Conservation (phyloP, 2,329 filamentous ascomycete genomes). For the Diaporthe australafricana region DNA sequence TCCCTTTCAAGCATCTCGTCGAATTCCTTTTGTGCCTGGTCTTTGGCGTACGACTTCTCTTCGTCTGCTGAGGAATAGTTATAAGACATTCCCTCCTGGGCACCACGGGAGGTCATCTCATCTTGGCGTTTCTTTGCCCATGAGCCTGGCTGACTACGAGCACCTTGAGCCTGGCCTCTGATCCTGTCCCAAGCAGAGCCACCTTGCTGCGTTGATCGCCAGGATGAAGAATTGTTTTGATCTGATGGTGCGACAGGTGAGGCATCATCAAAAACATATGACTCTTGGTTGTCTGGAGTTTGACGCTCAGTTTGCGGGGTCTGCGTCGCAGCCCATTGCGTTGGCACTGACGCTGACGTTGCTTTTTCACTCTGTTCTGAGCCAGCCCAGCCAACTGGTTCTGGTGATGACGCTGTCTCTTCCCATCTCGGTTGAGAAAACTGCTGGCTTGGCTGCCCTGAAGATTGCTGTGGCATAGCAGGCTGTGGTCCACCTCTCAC, state of each 20-base stretch:
- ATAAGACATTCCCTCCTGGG: constrained; percentile 42
- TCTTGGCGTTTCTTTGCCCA: constrained; percentile 41
- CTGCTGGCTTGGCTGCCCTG: background rate
- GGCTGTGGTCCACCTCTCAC: background rate
- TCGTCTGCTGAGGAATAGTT: constrained; percentile 51
- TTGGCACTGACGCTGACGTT: background rate
- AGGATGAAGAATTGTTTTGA: background rate
- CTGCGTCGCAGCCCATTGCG: constrained; percentile 26
- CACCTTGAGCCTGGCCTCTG: constrained; percentile 31
- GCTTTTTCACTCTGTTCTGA: constrained; percentile 21
- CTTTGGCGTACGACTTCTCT: constrained; percentile 52
- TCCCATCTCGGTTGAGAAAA: constrained; percentile 3
- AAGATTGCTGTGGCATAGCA: background rate
- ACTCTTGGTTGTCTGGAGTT: constrained; percentile 3
- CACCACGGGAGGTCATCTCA: constrained; percentile 35
- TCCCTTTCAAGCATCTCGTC: constrained; percentile 61
- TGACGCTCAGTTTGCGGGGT: constrained; percentile 6
- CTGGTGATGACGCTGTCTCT: background rate
- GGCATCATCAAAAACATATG: constrained; percentile 36
- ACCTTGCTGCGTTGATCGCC: constrained; percentile 1
- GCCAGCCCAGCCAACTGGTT: constrained; percentile 17
- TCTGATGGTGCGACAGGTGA: constrained; percentile 35
- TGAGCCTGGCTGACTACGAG: constrained; percentile 1
- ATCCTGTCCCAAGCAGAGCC: constrained; percentile 38
- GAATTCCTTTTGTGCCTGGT: constrained; percentile 63